A percentile compares a stretch with the other conserved stretches of the same genome.
Conservation (phyloP, 805 yeast species). For the Candida odintsovae region DNA sequence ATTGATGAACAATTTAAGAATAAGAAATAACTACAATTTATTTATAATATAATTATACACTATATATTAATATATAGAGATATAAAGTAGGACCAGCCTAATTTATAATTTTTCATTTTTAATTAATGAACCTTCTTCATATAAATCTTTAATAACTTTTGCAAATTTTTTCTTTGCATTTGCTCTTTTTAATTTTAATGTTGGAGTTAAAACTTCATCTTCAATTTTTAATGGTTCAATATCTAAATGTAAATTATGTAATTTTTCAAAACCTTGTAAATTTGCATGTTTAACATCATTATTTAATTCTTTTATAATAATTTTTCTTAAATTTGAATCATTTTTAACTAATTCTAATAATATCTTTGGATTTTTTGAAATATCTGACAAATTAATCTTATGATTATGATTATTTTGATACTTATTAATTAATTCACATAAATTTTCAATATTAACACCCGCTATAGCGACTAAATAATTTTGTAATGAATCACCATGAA, state of each 20-base stretch:
- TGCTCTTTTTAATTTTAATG: slow-evolving; percentile 50
- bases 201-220: slow-evolving; percentile 63
- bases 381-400: background rate
- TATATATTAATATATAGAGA: too few relatives aligned
- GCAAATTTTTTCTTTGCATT: slow-evolving; percentile 41
- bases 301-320: slow-evolving; percentile 17
- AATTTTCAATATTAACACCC: slow-evolving; percentile 47
- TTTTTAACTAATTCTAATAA: background rate
- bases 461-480: slow-evolving; percentile 56
- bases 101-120: slow-evolving; percentile 18
- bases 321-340: slow-evolving; percentile 16
- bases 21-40: background rate
- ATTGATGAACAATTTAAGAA: background rate
- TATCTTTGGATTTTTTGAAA: background rate
- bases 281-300: slow-evolving; percentile 22
- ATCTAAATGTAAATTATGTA: slow-evolving; percentile 48
- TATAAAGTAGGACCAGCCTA: background rate
- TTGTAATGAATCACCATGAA: slow-evolving; percentile 58
- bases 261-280: slow-evolving; percentile 57
- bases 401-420: slow-evolving; percentile 5
- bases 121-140: slow-evolving; percentile 43
- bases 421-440: slow-evolving; percentile 12
- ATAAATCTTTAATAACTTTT: slow-evolving; percentile 35
- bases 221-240: slow-evolving; percentile 57
- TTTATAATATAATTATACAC: background rate